Evolutionary conservation across 805 yeast species (phyloP).

Genomic region (Candida germanica): DNA sequence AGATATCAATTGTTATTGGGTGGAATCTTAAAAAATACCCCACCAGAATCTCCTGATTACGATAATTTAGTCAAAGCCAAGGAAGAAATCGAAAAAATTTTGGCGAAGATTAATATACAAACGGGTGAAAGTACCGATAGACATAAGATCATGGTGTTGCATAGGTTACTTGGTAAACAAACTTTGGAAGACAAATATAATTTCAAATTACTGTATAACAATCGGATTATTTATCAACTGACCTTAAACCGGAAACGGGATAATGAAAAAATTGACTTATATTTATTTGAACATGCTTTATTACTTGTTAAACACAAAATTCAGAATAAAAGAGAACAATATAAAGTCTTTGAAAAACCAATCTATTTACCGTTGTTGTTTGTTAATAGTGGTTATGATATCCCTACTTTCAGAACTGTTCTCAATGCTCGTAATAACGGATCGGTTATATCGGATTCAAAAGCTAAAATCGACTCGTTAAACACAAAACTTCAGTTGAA

Average conservation of each 20-base stretch:
- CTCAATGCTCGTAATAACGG: constrained; percentile 33
- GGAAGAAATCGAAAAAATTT: constrained; percentile 68
- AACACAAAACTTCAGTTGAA: constrained; percentile 46
- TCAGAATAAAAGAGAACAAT: constrained; percentile 86
- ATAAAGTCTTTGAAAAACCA: constrained; percentile 87
- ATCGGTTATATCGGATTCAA: constrained; percentile 36
- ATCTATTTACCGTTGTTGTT: constrained; percentile 75
- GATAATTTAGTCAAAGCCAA: constrained; percentile 68
- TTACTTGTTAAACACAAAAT: constrained; percentile 81
- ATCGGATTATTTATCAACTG: constrained; percentile 78
- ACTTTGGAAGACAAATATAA: constrained; percentile 83
- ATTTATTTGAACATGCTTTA: constrained; percentile 83
- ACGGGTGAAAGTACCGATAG: constrained; percentile 94
- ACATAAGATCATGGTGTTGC: constrained; percentile 78
- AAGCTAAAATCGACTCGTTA: constrained; percentile 18
- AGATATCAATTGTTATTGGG: constrained; percentile 82
- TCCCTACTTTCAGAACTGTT: constrained; percentile 54
- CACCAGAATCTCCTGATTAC: constrained; percentile 70
- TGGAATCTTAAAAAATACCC: constrained; percentile 80
- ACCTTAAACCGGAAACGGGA: constrained; percentile 65
- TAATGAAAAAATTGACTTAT: constrained; percentile 79
- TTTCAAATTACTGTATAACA: constrained; percentile 77
- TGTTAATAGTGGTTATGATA: constrained; percentile 74
- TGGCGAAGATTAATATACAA: constrained; percentile 77
- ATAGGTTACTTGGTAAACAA: constrained; percentile 56